Conservation (phyloP, 2,329 filamentous ascomycete species). For the Colletotrichum neosansevieriae region DNA sequence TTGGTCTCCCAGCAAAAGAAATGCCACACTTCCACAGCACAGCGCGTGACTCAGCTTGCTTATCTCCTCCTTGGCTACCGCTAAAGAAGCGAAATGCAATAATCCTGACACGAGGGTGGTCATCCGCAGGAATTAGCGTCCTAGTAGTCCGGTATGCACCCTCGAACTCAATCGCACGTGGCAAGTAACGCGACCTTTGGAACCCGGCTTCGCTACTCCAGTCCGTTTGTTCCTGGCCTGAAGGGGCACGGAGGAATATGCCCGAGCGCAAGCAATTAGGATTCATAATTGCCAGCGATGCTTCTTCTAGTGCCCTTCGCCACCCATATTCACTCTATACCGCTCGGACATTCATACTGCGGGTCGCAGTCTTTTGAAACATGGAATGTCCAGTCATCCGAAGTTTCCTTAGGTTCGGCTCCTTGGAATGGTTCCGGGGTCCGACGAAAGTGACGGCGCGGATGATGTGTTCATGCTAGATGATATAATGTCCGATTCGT, state of each 20-base stretch:
- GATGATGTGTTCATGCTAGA: not conserved
- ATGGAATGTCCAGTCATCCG: conserved; percentile 7
- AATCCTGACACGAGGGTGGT: not conserved
- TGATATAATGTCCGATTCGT: not conserved
- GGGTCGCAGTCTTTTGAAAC: conserved; percentile 19
- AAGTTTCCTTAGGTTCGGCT: not conserved
- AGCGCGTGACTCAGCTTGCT: conserved; percentile 3
- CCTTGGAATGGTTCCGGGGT: not conserved
- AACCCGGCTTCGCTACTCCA: not conserved
- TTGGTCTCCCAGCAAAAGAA: not conserved
- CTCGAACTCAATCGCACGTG: conserved; percentile 9
- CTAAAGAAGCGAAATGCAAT: not conserved
- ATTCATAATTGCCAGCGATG: not conserved
- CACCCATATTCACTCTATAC: no score
- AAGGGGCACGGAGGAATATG: not conserved
- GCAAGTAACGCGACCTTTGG: not conserved
- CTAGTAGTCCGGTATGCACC: not conserved
- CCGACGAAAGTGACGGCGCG: not conserved
- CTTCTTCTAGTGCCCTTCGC: no score
- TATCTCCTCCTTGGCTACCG: not conserved
- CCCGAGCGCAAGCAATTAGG: not conserved
- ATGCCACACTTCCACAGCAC: not conserved
- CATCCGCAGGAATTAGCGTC: not conserved
- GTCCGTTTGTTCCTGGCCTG: conserved; percentile 7
- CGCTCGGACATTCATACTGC: conserved; percentile 14